phyloP scores from a whole-genome alignment of 257 asterid genomes.

The Lycium ferocissimum region DNA sequence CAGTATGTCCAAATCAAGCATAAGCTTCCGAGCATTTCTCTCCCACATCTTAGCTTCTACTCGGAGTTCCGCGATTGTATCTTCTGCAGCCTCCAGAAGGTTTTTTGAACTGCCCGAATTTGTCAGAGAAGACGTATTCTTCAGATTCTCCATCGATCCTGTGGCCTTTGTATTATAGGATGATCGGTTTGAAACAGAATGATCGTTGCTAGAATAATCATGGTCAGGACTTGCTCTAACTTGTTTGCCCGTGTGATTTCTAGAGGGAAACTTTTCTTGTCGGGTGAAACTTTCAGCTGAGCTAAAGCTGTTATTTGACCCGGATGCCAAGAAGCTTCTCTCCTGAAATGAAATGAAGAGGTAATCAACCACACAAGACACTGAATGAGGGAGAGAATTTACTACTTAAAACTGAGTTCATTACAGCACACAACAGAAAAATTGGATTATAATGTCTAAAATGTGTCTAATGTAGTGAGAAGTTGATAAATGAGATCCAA shows the following conservation, averaged over 20 bases:
- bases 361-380: not conserved
- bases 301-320: constrained; percentile 41
- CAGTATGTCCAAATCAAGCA: constrained; percentile 74
- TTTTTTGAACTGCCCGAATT: constrained; percentile 52
- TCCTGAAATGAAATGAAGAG: constrained; percentile 52
- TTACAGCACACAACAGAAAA: not conserved
- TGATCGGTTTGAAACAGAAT: constrained; percentile 52
- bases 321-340: constrained; percentile 50
- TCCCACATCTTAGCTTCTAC: constrained; percentile 98
- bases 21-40: constrained; percentile 83
- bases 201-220: constrained; percentile 43
- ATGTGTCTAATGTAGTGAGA: not conserved
- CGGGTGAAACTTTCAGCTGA: constrained; percentile 44
- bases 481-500: not conserved
- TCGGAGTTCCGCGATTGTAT: constrained; percentile 72
- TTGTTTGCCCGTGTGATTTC: constrained; percentile 43
- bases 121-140: constrained; percentile 38
- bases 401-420: not conserved
- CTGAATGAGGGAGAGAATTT: not conserved
- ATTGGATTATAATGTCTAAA: not conserved
- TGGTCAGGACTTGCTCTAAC: constrained; percentile 41
- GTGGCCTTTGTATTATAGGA: constrained; percentile 42
- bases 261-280: constrained; percentile 35
- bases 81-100: constrained; percentile 77
- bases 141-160: constrained; percentile 46